Evolutionary conservation across 2,329 filamentous ascomycete genomes (phyloP).

Genomic region (Microcera coccophila): DNA sequence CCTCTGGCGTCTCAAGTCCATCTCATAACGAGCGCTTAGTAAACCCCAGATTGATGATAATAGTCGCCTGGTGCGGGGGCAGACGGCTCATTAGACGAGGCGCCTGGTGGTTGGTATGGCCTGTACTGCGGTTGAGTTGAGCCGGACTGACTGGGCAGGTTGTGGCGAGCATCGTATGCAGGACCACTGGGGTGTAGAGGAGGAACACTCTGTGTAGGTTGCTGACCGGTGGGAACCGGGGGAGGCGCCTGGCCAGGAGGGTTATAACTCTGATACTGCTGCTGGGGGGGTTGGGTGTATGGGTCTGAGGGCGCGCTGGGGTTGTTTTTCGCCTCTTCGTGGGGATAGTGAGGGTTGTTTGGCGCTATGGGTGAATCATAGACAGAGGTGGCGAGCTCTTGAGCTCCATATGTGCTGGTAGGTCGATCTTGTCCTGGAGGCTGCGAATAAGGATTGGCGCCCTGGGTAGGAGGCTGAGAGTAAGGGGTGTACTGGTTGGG

Average conservation of each 20-base stretch:
- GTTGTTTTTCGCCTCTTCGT: slow-evolving; percentile 40
- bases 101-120: slow-evolving; percentile 52
- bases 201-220: slow-evolving; percentile 28
- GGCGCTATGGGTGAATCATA: slow-evolving; percentile 69
- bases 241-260: slow-evolving; percentile 38
- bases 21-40: slow-evolving; percentile 13
- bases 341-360: slow-evolving; percentile 48
- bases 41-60: slow-evolving; percentile 46
- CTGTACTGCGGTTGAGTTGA: slow-evolving; percentile 51
- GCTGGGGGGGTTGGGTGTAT: slow-evolving; percentile 32
- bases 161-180: slow-evolving; percentile 48
- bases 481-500: slow-evolving; percentile 45
- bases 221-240: slow-evolving; percentile 38
- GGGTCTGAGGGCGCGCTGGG: slow-evolving; percentile 27
- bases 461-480: slow-evolving; percentile 31
- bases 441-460: slow-evolving; percentile 40
- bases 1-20: neutral
- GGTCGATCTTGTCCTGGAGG: slow-evolving; percentile 49
- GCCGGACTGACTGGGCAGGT: slow-evolving; percentile 45
- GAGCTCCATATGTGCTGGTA: slow-evolving; percentile 66
- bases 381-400: slow-evolving; percentile 72
- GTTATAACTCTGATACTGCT: slow-evolving; percentile 42
- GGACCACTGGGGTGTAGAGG: slow-evolving; percentile 44
- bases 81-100: slow-evolving; percentile 38
- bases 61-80: slow-evolving; percentile 54